phyloP scores from a whole-genome alignment of 495 filamentous ascomycete genomes.

The Penicillium canariense region DNA sequence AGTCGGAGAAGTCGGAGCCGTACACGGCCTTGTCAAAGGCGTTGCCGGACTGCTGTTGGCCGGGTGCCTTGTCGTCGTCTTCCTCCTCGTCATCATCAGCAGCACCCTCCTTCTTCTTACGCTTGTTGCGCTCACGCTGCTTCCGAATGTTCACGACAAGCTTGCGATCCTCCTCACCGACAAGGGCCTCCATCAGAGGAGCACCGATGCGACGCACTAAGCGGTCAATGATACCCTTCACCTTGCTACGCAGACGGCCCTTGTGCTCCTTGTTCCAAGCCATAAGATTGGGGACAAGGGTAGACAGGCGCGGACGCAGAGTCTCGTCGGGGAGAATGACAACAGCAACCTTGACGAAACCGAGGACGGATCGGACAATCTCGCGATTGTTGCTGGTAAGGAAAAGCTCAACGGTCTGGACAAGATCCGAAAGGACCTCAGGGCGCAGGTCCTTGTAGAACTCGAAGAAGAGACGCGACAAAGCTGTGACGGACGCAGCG shows the following conservation, averaged over 20 bases:
- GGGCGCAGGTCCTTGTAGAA: constrained; percentile 63
- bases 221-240: constrained; percentile 94
- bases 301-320: constrained; percentile 67
- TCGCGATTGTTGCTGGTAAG: constrained; percentile 92
- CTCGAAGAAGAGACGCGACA: constrained; percentile 87
- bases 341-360: constrained; percentile 94
- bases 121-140: constrained; percentile 81
- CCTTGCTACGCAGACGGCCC: constrained; percentile 89
- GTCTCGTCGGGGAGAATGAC: constrained; percentile 75
- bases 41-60: constrained; percentile 61
- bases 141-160: constrained; percentile 92
- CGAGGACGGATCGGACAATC: constrained; percentile 87
- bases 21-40: constrained; percentile 96
- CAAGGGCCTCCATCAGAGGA: constrained; percentile 68
- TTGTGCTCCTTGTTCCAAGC: constrained; percentile 98
- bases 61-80: constrained; percentile 36
- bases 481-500: constrained; percentile 85
- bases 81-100: constrained; percentile 50
- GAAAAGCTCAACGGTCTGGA: constrained; percentile 91
- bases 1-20: constrained; percentile 77
- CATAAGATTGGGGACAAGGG: constrained; percentile 84
- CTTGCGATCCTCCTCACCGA: constrained; percentile 78
- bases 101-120: constrained; percentile 68
- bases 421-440: constrained; percentile 67
- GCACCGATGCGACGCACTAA: constrained; percentile 89